Percentiles rank a stretch among this genome's conserved stretches.
These are phyloP conservation scores for Spathaspora sp. DNA, from an alignment of 1,139 yeast species.

Conservation along the genomic window DNA sequence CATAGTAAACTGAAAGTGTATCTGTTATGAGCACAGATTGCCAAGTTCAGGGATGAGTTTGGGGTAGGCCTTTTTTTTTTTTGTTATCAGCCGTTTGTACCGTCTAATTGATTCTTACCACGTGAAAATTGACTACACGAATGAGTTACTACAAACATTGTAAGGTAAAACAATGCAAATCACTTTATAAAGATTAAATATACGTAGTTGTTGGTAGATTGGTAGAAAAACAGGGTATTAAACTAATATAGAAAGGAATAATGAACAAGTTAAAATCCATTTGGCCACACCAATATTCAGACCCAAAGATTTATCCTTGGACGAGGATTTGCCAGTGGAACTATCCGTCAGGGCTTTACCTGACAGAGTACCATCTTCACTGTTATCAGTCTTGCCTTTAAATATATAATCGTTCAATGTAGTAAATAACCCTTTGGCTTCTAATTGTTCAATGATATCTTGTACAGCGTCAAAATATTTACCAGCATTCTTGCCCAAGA, in stretches of 20 bases:
- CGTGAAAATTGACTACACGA: background rate
- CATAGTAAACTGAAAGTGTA: background rate
- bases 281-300: background rate
- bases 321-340: background rate
- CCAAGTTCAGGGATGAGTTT: background rate
- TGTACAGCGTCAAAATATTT: conserved; percentile 34
- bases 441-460: conserved; percentile 33
- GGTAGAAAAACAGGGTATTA: background rate
- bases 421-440: conserved; percentile 38
- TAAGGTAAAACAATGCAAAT: background rate
- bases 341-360: background rate
- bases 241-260: background rate
- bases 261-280: background rate
- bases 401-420: conserved; percentile 40
- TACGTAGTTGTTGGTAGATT: no score
- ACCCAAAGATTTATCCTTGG: background rate
- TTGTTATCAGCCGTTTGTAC: background rate
- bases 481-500: conserved; percentile 15
- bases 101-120: background rate
- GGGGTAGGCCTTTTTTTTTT: background rate
- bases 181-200: background rate
- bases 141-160: no score
- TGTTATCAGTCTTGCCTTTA: conserved; percentile 17
- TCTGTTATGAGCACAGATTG: background rate
- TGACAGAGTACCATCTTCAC: background rate